Conservation (phyloP, 257 asterid genomes). For the Plantago ovata region DNA sequence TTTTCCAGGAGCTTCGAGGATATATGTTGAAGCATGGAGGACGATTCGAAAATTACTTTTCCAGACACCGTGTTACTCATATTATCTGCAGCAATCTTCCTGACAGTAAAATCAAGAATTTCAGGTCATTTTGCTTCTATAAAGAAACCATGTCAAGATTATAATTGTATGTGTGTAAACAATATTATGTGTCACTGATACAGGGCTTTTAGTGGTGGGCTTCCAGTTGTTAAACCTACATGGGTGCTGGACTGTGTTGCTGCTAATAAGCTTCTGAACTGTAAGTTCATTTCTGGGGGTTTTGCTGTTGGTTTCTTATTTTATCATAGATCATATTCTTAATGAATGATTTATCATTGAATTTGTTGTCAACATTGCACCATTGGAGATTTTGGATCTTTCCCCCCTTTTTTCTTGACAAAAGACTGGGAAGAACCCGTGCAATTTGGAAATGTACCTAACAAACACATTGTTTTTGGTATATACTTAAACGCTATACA, state of each 20-base stretch:
- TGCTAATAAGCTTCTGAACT: slow-evolving; percentile 78
- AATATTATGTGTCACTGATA: slow-evolving; percentile 15
- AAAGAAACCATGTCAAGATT: neutral
- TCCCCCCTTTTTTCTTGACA: too few species aligned
- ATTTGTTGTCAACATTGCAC: too few species aligned
- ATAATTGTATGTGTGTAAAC: slow-evolving; percentile 18
- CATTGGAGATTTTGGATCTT: too few species aligned
- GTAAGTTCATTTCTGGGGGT: slow-evolving; percentile 42
- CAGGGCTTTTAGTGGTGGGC: slow-evolving; percentile 96
- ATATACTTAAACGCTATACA: too few species aligned
- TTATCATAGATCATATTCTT: neutral
- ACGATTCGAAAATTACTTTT: slow-evolving; percentile 78
- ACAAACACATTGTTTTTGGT: too few species aligned
- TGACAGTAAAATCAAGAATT: slow-evolving; percentile 86
- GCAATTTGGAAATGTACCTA: too few species aligned
- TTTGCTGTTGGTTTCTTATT: neutral
- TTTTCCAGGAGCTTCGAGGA: slow-evolving; percentile 76
- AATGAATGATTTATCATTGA: too few species aligned
- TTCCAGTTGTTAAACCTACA: slow-evolving; percentile 88
- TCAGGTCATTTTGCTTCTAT: slow-evolving; percentile 50
- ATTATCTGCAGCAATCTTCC: slow-evolving; percentile 96
- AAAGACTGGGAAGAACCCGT: too few species aligned
- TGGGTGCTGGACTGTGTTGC: slow-evolving; percentile 89
- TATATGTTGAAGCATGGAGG: slow-evolving; percentile 92
- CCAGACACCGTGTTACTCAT: slow-evolving; percentile 80